Evolutionary conservation across 2,329 filamentous ascomycete genomes (phyloP), one percentile per base, ranked within the genome.

Genomic region (Pyricularia grisea): DNA sequence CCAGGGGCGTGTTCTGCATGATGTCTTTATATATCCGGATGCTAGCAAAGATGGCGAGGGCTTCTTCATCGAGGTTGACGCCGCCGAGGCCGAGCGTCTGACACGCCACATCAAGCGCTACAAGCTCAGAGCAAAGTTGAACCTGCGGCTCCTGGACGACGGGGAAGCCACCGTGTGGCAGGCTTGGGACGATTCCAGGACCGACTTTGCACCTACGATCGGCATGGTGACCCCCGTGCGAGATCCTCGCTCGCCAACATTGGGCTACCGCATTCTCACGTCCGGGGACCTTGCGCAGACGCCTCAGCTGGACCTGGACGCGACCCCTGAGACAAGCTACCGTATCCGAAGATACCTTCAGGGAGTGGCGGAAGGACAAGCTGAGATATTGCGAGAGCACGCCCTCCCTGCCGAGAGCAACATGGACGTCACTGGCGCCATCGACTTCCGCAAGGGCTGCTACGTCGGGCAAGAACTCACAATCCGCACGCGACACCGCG

Each of bases 401-500:
- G 89, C 93, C 0, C 82, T 99, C 68, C 94, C 95, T 0, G 90
- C 94, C 78, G 94, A 98, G 79, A 90, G 85, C 76, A 97, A 97
- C 77, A 85, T 98, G 77, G 95, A 99, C 79, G 81, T 92, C 70
- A 92, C 92, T 85, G 86, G 87, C 66, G 95, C 88, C 30, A 90
- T 99, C 73, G 92, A 97, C 79, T 99, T 95, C 81, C 88, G 88
- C 76, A 99, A 99, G 81, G 95, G 95, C 9, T 99, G 95, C 80
- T 99, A 99, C 78, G 88, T 98, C 9, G 95, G 95, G 0, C 95
- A 99, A 80, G 95, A 99, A 79, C 85, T 99, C 72, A 98, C 95
- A 1, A 97, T 98, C 72, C 90, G 95, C 61, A 99, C 95, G 1
- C 91, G 94, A 77, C 95, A 99, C 79, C 94, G 91, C 14, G 95